Conservation (phyloP, 441 rosid genomes). For the Bocquillonia castaneifolia region DNA sequence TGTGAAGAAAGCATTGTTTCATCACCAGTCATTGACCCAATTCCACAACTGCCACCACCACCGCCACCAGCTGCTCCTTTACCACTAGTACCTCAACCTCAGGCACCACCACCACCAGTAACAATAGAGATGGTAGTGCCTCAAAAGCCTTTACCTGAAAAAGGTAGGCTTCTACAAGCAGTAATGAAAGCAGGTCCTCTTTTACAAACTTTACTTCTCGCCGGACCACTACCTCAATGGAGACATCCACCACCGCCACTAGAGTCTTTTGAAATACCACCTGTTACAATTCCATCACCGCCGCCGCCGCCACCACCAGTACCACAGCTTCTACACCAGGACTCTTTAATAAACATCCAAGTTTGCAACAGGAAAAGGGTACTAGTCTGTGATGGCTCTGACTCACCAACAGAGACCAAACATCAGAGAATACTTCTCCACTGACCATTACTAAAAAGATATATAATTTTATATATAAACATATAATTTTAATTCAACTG, state of each 20-base stretch:
- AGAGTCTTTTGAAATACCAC: slow-evolving; percentile 77
- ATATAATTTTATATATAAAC: slow-evolving; percentile 9
- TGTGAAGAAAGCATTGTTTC: slow-evolving; percentile 93
- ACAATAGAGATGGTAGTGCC: slow-evolving; percentile 29
- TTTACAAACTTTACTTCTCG: slow-evolving; percentile 73
- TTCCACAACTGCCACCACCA: slow-evolving; percentile 20
- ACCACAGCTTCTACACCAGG: slow-evolving; percentile 40
- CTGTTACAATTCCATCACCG: slow-evolving; percentile 62
- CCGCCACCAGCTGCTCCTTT: slow-evolving; percentile 21
- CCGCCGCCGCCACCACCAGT: slow-evolving; percentile 54
- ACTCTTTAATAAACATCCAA: slow-evolving; percentile 31
- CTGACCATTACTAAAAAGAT: slow-evolving; percentile 33
- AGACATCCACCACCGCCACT: slow-evolving; percentile 76
- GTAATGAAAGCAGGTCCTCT: slow-evolving; percentile 89
- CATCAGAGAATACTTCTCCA: slow-evolving; percentile 56
- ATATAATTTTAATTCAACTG: slow-evolving; percentile 25
- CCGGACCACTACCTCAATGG: slow-evolving; percentile 95
- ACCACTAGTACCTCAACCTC: slow-evolving; percentile 26
- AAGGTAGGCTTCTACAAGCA: slow-evolving; percentile 89
- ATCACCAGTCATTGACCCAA: slow-evolving; percentile 32
- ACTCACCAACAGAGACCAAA: slow-evolving; percentile 54
- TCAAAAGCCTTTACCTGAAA: slow-evolving; percentile 76
- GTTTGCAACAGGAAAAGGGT: slow-evolving; percentile 64
- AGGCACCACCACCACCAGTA: slow-evolving; percentile 15
- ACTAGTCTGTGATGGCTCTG: slow-evolving; percentile 39